phyloP scores from a whole-genome alignment of 2,329 filamentous ascomycete genomes.

The Alternaria postmessia region DNA sequence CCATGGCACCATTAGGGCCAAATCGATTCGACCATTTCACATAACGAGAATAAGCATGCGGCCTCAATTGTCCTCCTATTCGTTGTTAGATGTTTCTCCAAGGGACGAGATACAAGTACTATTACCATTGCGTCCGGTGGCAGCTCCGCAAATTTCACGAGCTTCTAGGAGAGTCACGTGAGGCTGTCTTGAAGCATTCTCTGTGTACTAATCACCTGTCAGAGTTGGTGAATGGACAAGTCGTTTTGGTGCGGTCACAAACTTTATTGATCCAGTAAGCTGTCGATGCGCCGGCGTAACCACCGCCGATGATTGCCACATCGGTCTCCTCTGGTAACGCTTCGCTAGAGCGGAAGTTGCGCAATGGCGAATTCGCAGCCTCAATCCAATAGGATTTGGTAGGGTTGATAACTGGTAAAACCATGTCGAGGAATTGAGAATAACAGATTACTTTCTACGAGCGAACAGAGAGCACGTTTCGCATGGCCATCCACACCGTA shows the following conservation, averaged over 20 bases:
- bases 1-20: slow-evolving; percentile 19
- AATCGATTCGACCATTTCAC: slow-evolving; percentile 16
- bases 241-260: background rate
- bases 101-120: background rate
- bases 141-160: slow-evolving; percentile 19
- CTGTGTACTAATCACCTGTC: slow-evolving; percentile 13
- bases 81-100: background rate
- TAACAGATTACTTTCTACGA: background rate
- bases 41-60: slow-evolving; percentile 23
- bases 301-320: slow-evolving; percentile 23
- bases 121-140: slow-evolving; percentile 21
- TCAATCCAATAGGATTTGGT: slow-evolving; percentile 26
- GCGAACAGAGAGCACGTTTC: background rate
- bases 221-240: slow-evolving; percentile 1
- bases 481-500: background rate
- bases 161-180: slow-evolving; percentile 22
- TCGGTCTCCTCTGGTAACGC: slow-evolving; percentile 16
- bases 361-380: slow-evolving; percentile 18
- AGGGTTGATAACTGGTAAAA: slow-evolving; percentile 13
- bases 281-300: slow-evolving; percentile 20
- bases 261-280: slow-evolving; percentile 26
- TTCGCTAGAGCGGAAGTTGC: slow-evolving; percentile 18
- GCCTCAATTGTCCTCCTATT: slow-evolving; percentile 23
- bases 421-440: slow-evolving; percentile 6
- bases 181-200: slow-evolving; percentile 13